A percentile compares a stretch with the other conserved stretches of the same genome.
phyloP scores from a whole-genome alignment of 2,329 filamentous ascomycete species.

The Ophiocordyceps camponoti-floridani region DNA sequence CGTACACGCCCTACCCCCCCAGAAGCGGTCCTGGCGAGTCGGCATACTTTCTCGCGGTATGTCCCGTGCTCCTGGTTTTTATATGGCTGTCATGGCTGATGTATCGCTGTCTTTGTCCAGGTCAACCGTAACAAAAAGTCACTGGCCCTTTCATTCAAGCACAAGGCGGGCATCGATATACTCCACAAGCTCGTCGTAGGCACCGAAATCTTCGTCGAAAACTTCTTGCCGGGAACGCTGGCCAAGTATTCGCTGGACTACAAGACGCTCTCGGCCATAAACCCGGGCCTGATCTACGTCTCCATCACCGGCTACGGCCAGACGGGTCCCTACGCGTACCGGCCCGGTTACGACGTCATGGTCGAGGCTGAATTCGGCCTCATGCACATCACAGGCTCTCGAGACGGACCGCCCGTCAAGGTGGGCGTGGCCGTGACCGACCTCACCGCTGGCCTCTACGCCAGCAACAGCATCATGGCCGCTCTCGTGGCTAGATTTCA shows the following conservation, averaged over 20 bases:
- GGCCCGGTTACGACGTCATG: slow-evolving; percentile 98
- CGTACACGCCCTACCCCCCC: slow-evolving; percentile 44
- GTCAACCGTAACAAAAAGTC: slow-evolving; percentile 97
- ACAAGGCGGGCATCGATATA: slow-evolving; percentile 67
- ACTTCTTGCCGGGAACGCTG: slow-evolving; percentile 79
- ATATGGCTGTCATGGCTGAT: too few species aligned
- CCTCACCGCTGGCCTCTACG: slow-evolving; percentile 86
- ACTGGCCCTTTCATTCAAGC: slow-evolving; percentile 75
- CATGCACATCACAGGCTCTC: slow-evolving; percentile 91
- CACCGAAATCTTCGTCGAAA: slow-evolving; percentile 89
- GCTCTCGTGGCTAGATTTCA: slow-evolving; percentile 60
- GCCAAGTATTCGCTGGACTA: slow-evolving; percentile 90
- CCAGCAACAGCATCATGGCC: slow-evolving; percentile 89
- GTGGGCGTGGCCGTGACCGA: slow-evolving; percentile 96
- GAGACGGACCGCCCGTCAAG: slow-evolving; percentile 85
- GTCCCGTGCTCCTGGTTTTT: slow-evolving; percentile 21
- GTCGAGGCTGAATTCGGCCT: slow-evolving; percentile 95
- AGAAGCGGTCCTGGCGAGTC: slow-evolving; percentile 67
- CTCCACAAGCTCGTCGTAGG: slow-evolving; percentile 69
- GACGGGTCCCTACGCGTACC: slow-evolving; percentile 70
- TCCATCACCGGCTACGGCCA: slow-evolving; percentile 97
- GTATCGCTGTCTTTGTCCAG: slow-evolving; percentile 21
- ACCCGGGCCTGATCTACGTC: slow-evolving; percentile 77
- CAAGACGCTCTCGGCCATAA: slow-evolving; percentile 59
- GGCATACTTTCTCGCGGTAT: slow-evolving; percentile 85